Base-by-base conservation (phyloP, 2,329 filamentous ascomycete species). In the Alternaria triticina region DNA sequence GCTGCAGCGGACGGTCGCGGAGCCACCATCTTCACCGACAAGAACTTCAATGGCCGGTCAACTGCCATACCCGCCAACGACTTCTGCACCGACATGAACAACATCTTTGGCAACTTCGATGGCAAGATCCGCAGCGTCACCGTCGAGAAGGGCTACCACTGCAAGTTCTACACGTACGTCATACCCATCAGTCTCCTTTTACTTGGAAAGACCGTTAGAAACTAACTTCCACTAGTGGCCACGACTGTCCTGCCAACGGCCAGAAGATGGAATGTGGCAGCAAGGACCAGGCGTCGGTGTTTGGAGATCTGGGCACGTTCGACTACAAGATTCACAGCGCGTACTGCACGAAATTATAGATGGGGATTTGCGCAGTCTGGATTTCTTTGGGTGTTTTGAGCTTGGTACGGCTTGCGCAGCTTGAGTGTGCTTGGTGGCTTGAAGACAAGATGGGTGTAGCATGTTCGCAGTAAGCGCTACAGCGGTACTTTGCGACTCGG, bases 101-200 rank as follows among this genome's bases (percentile, higher is more conserved):
- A 64, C 50, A 46, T 74, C 43, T 73, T 64, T 54, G 70, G 66
- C 45, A 52, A 57, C 36, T 73, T 69, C 64, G 65, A 72, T 33
- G 49, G 49, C 43, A 51, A 65, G 23, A 61, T 65, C 2, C 65
- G 66, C 23, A 70, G 68, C 43, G 46, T 74, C 45, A 47, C 56
- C 7, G 65, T 71, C 2, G 58, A 67, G 44, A 33, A 56, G 20
- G 69, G 64, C 3, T 68, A 60, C 25, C 64, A 62, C 54, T 74
- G 72, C 52, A 56, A 64, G 6, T 74, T 71, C 51, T 70, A 64
- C 58, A 56, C 60, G 70, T 73, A 61, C 66, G 70, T 67, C 22
- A 17, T 15, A 23, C 5, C 22, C 30, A 23, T 40, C 17, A 4
- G 0, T 46, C 20, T 7, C n/a, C 4, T 33, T 13, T 22, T 17